Evolutionary conservation across 352 stramenopile species (phyloP), one percentile per base, ranked within the genome.

Genomic region (Phytopythium litorale): DNA sequence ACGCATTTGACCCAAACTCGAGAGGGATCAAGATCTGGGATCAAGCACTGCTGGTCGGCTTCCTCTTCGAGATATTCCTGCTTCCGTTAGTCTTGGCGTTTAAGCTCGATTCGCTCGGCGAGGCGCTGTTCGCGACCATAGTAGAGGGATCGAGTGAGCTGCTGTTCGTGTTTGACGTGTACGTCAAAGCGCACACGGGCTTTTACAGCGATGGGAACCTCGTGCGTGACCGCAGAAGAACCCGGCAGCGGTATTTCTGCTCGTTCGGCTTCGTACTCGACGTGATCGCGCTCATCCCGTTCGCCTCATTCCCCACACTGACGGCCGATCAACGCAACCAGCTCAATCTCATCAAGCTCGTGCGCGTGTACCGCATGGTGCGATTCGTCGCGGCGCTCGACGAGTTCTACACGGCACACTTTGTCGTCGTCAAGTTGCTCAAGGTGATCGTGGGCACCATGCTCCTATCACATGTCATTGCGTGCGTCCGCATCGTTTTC

Each of bases 151-250:
- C 7, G 16, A 78, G 63, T 32, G 84, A 93, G 33, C 21, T 72
- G 3, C 33, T 87, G 2, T 89, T 93, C 49, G 21, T 81, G 6
- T 16, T 78, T 0, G 84, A 93, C 32, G 70, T 91, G 16, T 73
- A 73, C 45, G 68, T 91, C 12, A 74, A 81, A 57, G 68, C 84
- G 2, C 72, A 84, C 54, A 89, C 73, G 2, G 75, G 80, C 1
- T 88, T 71, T 56, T 89, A 89, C 60, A 62, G 77, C 32, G 75
- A 85, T 37, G 79, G 79, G 21, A 84, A 89, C 53, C 45, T 89
- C n/a, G 62, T 87, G 16, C 72, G 73, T 6, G 75, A 89, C 51
- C 67, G 70, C 9, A 60, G 63, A 33, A 66, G 71, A 19, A 79
- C 77, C 0, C 65, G 73, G 42, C 48, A 56, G 37, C 70, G 76